Base-by-base conservation (phyloP, 768 basidiomycete genomes). In the Naganishia randhawae region DNA sequence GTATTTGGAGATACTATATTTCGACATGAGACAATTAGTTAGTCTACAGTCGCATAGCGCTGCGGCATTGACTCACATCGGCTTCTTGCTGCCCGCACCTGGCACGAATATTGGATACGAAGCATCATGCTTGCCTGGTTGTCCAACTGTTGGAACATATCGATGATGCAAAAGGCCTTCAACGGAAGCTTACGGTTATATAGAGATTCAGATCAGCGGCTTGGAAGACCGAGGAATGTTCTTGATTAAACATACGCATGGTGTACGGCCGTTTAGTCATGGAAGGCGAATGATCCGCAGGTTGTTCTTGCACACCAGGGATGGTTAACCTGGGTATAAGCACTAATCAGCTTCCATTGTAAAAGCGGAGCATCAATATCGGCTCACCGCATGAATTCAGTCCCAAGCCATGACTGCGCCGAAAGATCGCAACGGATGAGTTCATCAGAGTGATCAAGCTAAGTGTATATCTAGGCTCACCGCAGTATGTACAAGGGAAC, bases 101-200 rank as follows among this genome's bases (percentile, higher is more conserved):
- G 57, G 57, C 7, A 68, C 50, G 50, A 50, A 68, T 3, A 50
- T 68, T 9, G 67, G 45, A 32, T 68, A 68, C 19, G 45, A 50
- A 2, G 67, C 67, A 53, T 68, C 67, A 22, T 63, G 48, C 42
- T 63, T 68, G 9, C 67, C 67, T 16, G 67, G 67, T 33, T 63
- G 13, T 3, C 67, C 67, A 14, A 68, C 61, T 1, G 67, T 50
- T 3, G 67, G 67, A 22, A 68, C 45, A 37, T 68, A 68, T 7
- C 67, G 67, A 32, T 68, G 67, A 48, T 68, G 67, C 13, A 63
- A 22, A 16, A 53, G 16, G 19, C 67, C 67, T 37, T 68, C 61
- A 17, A 68, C 67, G 48, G 61, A 68, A 16, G 67, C 66, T 67
- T 48, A 11, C 45, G 3, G 3, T n/a, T 27, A 5, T 16, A 50